Evolutionary conservation across 768 basidiomycete genomes (phyloP).

Genomic region (Lepiota subincarnata): DNA sequence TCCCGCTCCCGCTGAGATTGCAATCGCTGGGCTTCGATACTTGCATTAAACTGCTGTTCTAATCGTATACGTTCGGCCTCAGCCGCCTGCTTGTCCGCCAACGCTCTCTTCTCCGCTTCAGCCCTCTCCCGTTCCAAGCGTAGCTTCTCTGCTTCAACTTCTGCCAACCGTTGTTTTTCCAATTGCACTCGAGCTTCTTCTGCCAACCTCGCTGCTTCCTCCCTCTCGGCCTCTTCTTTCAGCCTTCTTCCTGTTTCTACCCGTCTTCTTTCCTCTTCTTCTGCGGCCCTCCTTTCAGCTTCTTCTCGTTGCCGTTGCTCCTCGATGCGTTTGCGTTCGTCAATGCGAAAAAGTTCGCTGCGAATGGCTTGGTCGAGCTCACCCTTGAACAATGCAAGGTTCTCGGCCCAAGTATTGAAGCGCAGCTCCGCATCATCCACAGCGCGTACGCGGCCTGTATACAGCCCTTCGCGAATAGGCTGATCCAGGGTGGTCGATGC

Average conservation of each 20-base stretch:
- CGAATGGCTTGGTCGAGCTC: conserved; percentile 37
- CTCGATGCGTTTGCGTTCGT: conserved; percentile 31
- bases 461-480: conserved; percentile 43
- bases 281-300: conserved; percentile 30
- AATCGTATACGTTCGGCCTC: conserved; percentile 18
- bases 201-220: conserved; percentile 26
- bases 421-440: conserved; percentile 49
- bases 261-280: conserved; percentile 31
- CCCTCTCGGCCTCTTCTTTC: conserved; percentile 22
- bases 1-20: conserved; percentile 19
- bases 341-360: conserved; percentile 37
- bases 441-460: conserved; percentile 42
- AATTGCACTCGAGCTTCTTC: conserved; percentile 25
- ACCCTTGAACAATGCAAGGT: conserved; percentile 34
- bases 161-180: conserved; percentile 22
- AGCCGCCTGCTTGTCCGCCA: conserved; percentile 20
- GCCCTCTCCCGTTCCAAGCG: conserved; percentile 24
- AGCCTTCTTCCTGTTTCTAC: conserved; percentile 28
- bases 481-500: conserved; percentile 38
- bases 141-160: conserved; percentile 24
- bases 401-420: conserved; percentile 46
- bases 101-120: conserved; percentile 21
- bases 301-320: conserved; percentile 31
- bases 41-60: conserved; percentile 16
- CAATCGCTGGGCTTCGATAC: conserved; percentile 23